Percentiles rank a stretch among this genome's conserved stretches.
Evolutionary conservation across 495 filamentous ascomycete genomes (phyloP).

Genomic region (Xylaria curta): DNA sequence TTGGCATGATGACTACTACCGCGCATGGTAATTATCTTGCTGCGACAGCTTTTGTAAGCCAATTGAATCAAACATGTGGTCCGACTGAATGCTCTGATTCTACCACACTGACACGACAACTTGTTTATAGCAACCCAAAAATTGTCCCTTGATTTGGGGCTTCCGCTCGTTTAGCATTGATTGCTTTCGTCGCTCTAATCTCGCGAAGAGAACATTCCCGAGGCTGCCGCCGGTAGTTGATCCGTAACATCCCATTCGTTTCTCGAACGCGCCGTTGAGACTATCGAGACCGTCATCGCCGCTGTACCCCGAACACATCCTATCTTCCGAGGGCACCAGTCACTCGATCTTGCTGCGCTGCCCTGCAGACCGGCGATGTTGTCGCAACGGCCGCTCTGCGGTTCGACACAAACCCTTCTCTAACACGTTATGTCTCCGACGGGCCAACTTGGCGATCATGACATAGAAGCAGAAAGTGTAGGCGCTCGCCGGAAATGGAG

Average conservation of each 20-base stretch:
- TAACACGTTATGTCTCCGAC: slow-evolving; percentile 28
- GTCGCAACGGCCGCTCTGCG: slow-evolving; percentile 19
- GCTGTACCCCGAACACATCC: not conserved
- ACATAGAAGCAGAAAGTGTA: slow-evolving; percentile 31
- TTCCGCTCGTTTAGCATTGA: slow-evolving; percentile 19
- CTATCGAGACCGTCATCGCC: not conserved
- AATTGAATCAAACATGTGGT: slow-evolving; percentile 9
- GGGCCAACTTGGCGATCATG: slow-evolving; percentile 30
- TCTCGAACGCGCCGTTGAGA: not conserved
- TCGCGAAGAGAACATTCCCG: not conserved
- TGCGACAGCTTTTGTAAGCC: slow-evolving; percentile 15
- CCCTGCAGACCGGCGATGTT: slow-evolving; percentile 17
- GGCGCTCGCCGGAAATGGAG: not conserved
- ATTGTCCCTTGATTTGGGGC: not conserved
- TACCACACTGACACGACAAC: not conserved
- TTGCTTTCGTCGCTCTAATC: not conserved
- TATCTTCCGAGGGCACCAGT: not conserved
- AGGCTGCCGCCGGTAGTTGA: not conserved
- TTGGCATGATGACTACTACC: too few relatives aligned
- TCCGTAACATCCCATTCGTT: not conserved
- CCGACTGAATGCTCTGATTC: not conserved
- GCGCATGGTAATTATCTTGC: not conserved
- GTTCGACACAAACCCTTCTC: not conserved
- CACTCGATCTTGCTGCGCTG: not conserved
- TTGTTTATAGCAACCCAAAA: not conserved